Evolutionary conservation across 495 filamentous ascomycete genomes (phyloP).

Genomic region (Aspergillus cavernicola): DNA sequence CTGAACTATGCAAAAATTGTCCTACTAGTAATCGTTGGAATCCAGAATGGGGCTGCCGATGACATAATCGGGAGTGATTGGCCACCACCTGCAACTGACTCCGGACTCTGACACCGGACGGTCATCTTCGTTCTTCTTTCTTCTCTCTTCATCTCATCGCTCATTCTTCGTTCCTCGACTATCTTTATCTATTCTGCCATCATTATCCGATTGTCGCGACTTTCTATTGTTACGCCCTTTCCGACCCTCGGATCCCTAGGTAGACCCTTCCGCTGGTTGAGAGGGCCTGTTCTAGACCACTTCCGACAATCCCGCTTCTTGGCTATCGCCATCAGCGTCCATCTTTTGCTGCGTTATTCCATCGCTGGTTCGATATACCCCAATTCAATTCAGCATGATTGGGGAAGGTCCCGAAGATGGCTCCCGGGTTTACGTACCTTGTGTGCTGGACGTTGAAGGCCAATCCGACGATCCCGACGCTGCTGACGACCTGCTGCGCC

Average conservation of each 20-base stretch:
- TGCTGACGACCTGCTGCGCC: constrained; percentile 35
- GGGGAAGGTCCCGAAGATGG: constrained; percentile 36
- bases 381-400: constrained; percentile 27
- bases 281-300: constrained; percentile 19
- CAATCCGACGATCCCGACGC: constrained; percentile 38
- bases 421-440: constrained; percentile 32
- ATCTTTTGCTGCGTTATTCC: constrained; percentile 10
- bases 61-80: constrained; percentile 20
- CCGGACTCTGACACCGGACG: constrained; percentile 16
- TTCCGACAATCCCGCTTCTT: constrained; percentile 15
- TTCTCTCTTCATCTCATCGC: constrained; percentile 8
- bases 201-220: background rate
- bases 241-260: background rate
- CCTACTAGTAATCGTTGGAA: too few species aligned
- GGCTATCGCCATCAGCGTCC: constrained; percentile 9
- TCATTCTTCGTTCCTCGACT: constrained; percentile 8
- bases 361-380: constrained; percentile 9
- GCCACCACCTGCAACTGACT: constrained; percentile 8
- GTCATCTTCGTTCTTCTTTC: constrained; percentile 11
- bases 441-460: constrained; percentile 35
- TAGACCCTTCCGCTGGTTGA: constrained; percentile 16
- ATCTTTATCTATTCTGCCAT: constrained; percentile 9
- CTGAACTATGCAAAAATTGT: too few species aligned
- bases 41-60: background rate
- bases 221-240: background rate